A percentile compares a stretch with the other conserved stretches of the same genome.
phyloP scores from a whole-genome alignment of 192 early-diverging fungal genomes.

The Linderina pennispora region DNA sequence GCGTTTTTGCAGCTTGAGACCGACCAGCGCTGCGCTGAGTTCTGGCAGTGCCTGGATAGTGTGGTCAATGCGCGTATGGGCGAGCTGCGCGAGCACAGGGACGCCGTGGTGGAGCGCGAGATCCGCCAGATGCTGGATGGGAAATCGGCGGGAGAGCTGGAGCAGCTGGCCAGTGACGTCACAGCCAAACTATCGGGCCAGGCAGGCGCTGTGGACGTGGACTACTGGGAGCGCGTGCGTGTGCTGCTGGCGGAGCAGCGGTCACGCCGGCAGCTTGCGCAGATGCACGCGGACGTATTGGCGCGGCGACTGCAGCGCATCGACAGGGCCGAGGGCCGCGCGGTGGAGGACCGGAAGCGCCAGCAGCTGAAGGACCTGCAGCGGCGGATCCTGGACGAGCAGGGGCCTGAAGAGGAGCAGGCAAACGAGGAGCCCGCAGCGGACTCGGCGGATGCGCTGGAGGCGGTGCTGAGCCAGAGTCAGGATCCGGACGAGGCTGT shows the following conservation, averaged over 20 bases:
- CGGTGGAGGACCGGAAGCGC: conserved; percentile 45
- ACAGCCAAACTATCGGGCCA: conserved; percentile 58
- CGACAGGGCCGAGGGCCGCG: conserved; percentile 45
- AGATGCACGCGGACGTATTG: conserved; percentile 78
- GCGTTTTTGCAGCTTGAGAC: conserved; percentile 83
- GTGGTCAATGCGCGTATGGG: conserved; percentile 68
- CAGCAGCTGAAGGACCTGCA: conserved; percentile 38
- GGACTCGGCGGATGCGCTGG: conserved; percentile 40
- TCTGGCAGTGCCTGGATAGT: conserved; percentile 82
- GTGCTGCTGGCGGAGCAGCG: conserved; percentile 73
- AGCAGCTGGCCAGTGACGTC: conserved; percentile 68
- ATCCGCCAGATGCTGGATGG: conserved; percentile 61
- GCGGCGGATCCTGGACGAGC: conserved; percentile 47
- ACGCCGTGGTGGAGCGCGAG: conserved; percentile 40
- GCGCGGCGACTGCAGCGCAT: conserved; percentile 68
- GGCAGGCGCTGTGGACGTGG: conserved; percentile 74
- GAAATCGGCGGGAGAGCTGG: conserved; percentile 72
- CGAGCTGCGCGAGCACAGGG: conserved; percentile 33
- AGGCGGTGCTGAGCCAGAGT: conserved; percentile 66
- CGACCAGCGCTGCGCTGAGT: conserved; percentile 64
- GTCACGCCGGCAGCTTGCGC: conserved; percentile 58
- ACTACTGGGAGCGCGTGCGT: conserved; percentile 90
- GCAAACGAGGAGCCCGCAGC: neutral
- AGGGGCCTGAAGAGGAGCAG: conserved; percentile 1
- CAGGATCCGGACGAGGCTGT: conserved; percentile 73